Evolutionary conservation across 179 eudicot species (phyloP).

Genomic region (Patellifolia procumbens): DNA sequence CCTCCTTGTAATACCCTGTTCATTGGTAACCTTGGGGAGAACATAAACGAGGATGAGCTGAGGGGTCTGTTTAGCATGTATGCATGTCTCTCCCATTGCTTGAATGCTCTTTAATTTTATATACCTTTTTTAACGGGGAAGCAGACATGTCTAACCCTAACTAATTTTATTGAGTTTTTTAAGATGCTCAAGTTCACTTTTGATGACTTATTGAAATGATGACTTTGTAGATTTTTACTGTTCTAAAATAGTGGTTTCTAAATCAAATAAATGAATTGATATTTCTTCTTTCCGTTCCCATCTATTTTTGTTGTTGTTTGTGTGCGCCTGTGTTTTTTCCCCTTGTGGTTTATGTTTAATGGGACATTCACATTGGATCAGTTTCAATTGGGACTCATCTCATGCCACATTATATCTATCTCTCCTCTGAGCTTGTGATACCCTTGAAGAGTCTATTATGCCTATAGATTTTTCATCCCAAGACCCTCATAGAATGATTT

Average conservation of each 20-base stretch:
- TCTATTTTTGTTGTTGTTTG: neutral
- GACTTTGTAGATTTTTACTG: neutral
- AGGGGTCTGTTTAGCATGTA: constrained; percentile 85
- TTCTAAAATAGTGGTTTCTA: neutral
- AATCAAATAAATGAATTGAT: no score
- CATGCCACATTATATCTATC: neutral
- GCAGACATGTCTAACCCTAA: neutral
- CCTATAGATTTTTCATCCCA: neutral
- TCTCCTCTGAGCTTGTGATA: neutral
- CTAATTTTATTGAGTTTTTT: neutral
- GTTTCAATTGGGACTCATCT: neutral
- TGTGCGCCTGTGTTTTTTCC: neutral
- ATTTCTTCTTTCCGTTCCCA: no score
- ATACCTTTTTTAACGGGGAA: neutral
- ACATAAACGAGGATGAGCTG: constrained; percentile 85
- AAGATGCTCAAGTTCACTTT: neutral
- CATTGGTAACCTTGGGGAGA: constrained; percentile 94
- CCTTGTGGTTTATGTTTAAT: neutral
- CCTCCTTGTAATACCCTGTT: constrained; percentile 98
- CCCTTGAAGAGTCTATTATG: neutral
- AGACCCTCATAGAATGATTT: neutral
- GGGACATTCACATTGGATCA: neutral
- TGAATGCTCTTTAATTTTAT: neutral
- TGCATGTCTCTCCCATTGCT: constrained; percentile 31
- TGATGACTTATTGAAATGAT: neutral